Conservation (phyloP, 2,329 filamentous ascomycete species). For the Mycosphaerella sp. region DNA sequence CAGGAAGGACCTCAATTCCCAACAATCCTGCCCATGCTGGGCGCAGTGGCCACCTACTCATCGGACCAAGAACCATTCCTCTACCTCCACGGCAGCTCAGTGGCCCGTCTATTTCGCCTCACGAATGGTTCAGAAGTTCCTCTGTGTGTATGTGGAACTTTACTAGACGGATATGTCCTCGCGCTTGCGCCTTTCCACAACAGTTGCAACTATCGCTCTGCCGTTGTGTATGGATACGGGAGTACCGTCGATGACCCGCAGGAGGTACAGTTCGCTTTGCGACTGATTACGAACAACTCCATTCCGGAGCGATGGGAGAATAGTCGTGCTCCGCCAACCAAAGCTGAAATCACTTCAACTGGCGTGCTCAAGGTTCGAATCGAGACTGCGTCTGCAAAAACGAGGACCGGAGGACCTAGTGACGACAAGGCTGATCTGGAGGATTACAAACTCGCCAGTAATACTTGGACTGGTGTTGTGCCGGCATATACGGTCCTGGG, state of each 20-base stretch:
- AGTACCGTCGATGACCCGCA: conserved; percentile 62
- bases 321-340: conserved; percentile 63
- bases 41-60: conserved; percentile 69
- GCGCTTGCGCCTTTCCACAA: conserved; percentile 73
- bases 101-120: conserved; percentile 67
- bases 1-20: conserved; percentile 59
- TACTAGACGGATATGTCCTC: conserved; percentile 73
- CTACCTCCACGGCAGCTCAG: conserved; percentile 82
- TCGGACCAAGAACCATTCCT: conserved; percentile 58
- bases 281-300: conserved; percentile 68
- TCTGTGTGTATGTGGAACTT: conserved; percentile 64
- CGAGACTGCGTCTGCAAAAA: conserved; percentile 67
- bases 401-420: conserved; percentile 59
- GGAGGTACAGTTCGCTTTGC: conserved; percentile 74
- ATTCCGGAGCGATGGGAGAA: conserved; percentile 63
- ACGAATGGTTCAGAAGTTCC: conserved; percentile 50
- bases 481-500: conserved; percentile 60
- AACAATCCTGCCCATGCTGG: conserved; percentile 76
- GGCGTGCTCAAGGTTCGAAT: conserved; percentile 65
- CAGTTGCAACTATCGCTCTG: conserved; percentile 77
- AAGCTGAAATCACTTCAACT: conserved; percentile 68
- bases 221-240: conserved; percentile 70
- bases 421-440: conserved; percentile 53
- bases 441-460: conserved; percentile 44
- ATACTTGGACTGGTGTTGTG: conserved; percentile 57